Evolutionary conservation across 305 asterid species (phyloP), one percentile per base, ranked within the genome.

Genomic region (Rubia tinctorum): DNA sequence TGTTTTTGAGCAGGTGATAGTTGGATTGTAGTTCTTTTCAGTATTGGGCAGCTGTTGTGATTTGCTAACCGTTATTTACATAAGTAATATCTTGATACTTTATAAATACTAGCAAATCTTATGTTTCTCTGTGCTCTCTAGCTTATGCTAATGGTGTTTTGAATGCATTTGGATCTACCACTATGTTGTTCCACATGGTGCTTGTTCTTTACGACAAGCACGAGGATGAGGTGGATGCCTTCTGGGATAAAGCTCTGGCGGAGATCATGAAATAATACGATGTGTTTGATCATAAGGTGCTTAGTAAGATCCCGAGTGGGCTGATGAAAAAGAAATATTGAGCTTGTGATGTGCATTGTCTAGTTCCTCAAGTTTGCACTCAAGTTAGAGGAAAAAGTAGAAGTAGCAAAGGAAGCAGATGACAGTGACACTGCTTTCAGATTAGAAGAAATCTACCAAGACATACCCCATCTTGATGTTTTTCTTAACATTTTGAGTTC

Each of bases 201-300:
- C 99, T 98, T 44, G 91, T 92, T 37, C 73, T 95, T 61, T 95
- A 88, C 43, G 97, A 95, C 82, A 92, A 85, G 75, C 92, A 90
- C 13, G 93, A 88, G 30, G 97, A 89, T 68, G 87, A 90, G 82
- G 82, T 95, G 1, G 97, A 92, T 78, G 86, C 86, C 43, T 78
- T 80, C 39, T 92, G 88, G 0, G 96, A 95, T 86, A 92, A 90
- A 73, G 99, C 88, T 25, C 76, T 81, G 80, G 76, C 69, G 20
- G 91, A 83, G 84, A 77, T 94, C 80, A 87, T 80, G 87, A 90
- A 90, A 81, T 96, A 75, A 65, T 91, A 89, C 79, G 93, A 90
- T 0, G 90, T 86, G 18, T 59, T n/a, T n/a, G n/a, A n/a, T n/a
- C n/a, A n/a, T n/a, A n/a, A n/a, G n/a, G n/a, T n/a, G n/a, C n/a